A percentile compares a stretch with the other conserved stretches of the same genome.
These are phyloP conservation scores for Leishmania guyanensis DNA, from an alignment of 208 protist species.

Conservation along the genomic window DNA sequence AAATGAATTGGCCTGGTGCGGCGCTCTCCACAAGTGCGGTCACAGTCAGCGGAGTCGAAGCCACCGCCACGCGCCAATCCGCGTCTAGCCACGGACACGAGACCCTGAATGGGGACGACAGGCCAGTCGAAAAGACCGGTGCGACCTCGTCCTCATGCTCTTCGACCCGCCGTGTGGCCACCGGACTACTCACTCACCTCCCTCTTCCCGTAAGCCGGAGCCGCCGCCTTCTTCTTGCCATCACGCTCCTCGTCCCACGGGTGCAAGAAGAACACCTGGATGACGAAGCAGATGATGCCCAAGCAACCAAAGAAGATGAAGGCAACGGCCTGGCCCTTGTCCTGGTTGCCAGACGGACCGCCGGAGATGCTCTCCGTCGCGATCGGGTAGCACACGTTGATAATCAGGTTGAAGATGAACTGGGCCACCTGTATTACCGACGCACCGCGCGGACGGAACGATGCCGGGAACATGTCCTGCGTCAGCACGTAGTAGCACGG, in stretches of 20 bases:
- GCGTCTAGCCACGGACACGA: neutral
- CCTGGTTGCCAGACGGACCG: constrained; percentile 75
- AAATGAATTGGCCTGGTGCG: neutral
- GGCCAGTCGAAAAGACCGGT: neutral
- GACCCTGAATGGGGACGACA: neutral
- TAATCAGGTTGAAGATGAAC: constrained; percentile 90
- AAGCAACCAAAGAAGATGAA: constrained; percentile 88
- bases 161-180: neutral
- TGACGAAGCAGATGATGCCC: constrained; percentile 69
- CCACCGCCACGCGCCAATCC: neutral
- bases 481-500: constrained; percentile 83
- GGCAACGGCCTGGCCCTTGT: constrained; percentile 85
- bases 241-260: constrained; percentile 52
- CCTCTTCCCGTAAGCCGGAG: neutral
- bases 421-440: constrained; percentile 66
- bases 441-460: constrained; percentile 74
- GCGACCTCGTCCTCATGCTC: neutral
- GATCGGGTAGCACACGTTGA: constrained; percentile 89
- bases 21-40: neutral
- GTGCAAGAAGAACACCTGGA: constrained; percentile 78
- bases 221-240: constrained; percentile 17
- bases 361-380: constrained; percentile 78
- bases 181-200: neutral
- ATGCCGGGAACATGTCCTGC: constrained; percentile 83
- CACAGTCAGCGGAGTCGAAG: neutral